Evolutionary conservation across 352 stramenopile genomes (phyloP).

Genomic region (Sclerospora graminicola): DNA sequence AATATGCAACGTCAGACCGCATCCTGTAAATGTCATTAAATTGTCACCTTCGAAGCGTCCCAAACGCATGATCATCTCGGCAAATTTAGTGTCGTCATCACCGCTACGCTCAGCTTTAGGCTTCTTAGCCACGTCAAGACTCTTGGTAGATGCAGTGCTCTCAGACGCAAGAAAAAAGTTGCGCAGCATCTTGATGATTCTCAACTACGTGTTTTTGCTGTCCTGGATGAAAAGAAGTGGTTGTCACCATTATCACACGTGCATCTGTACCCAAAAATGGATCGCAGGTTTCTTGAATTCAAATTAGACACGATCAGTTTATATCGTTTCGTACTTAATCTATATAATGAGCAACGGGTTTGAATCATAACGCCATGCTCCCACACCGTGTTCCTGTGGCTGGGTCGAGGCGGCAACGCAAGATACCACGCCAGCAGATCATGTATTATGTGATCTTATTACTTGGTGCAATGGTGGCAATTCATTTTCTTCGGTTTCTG

Average conservation of each 20-base stretch:
- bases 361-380: slow-evolving; percentile 11
- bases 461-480: slow-evolving; percentile 14
- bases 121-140: slow-evolving; percentile 3
- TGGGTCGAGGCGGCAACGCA: slow-evolving; percentile 6
- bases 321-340: slow-evolving; percentile 9
- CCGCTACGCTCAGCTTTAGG: too few relatives aligned
- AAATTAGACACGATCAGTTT: neutral
- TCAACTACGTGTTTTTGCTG: too few relatives aligned
- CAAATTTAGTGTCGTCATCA: slow-evolving; percentile 10
- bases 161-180: slow-evolving; percentile 34
- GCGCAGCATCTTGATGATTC: slow-evolving; percentile 46
- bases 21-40: neutral
- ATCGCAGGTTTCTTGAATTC: too few relatives aligned
- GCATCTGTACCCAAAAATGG: too few relatives aligned
- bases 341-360: neutral
- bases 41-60: slow-evolving; percentile 32
- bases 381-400: slow-evolving; percentile 16
- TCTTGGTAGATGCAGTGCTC: slow-evolving; percentile 5
- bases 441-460: slow-evolving; percentile 21
- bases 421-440: slow-evolving; percentile 13
- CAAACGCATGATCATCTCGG: slow-evolving; percentile 18
- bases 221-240: too few relatives aligned
- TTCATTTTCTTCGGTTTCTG: slow-evolving; percentile 44
- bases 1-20: slow-evolving; percentile 3
- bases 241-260: too few relatives aligned